Conservation (phyloP, 176 grass and related monocot species). For the sorghum (Sorghum bicolor) region DNA sequence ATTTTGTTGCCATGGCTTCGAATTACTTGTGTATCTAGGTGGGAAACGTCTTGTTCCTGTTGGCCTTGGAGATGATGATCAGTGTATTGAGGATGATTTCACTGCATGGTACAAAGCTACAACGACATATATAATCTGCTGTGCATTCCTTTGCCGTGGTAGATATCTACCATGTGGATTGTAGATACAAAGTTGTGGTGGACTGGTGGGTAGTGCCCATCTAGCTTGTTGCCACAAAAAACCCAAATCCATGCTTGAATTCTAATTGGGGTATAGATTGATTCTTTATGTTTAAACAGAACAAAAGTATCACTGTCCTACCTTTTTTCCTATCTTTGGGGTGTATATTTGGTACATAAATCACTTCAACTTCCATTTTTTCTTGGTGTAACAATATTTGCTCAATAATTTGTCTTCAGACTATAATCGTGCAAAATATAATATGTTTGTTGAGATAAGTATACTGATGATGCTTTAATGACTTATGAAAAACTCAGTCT, state of each 20-base stretch:
- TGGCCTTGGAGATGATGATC: slow-evolving; percentile 95
- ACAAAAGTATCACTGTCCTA: background rate
- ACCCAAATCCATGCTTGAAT: background rate
- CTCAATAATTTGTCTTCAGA: background rate
- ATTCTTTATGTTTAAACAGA: background rate
- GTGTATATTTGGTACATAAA: background rate
- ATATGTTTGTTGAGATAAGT: background rate
- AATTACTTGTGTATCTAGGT: slow-evolving; percentile 50
- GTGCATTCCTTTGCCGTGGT: background rate
- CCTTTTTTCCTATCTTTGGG: background rate
- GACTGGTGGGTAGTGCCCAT: background rate
- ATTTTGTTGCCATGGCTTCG: background rate
- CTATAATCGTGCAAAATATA: background rate
- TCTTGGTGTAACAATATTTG: background rate
- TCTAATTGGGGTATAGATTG: background rate
- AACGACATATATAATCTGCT: slow-evolving; percentile 6
- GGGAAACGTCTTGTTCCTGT: slow-evolving; percentile 72
- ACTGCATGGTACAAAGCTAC: slow-evolving; percentile 59
- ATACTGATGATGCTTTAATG: background rate
- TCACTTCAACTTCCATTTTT: background rate
- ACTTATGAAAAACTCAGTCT: background rate
- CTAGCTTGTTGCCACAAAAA: background rate
- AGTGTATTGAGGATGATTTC: slow-evolving; percentile 97
- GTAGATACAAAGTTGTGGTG: background rate
- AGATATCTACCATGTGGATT: background rate